These are phyloP conservation scores for Ceratocystis cacaofunesta DNA, from an alignment of 2,329 filamentous ascomycete species.

Conservation along the genomic window DNA sequence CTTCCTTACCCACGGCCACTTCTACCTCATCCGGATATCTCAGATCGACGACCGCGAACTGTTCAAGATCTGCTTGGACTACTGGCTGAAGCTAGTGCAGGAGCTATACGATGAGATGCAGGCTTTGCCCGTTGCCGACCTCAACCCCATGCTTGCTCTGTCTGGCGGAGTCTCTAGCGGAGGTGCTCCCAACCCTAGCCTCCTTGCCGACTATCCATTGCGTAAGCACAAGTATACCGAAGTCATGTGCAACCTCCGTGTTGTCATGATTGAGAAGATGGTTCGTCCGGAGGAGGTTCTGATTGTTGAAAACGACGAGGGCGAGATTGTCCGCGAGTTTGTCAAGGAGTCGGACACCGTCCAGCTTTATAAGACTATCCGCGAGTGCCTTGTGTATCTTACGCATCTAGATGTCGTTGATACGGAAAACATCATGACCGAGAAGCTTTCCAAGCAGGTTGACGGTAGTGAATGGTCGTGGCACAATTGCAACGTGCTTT, in stretches of 20 bases:
- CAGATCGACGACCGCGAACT: slow-evolving; percentile 98
- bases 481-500: slow-evolving; percentile 98
- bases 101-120: slow-evolving; percentile 99
- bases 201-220: slow-evolving; percentile 81
- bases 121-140: slow-evolving; percentile 77
- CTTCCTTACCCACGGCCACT: slow-evolving; percentile 89
- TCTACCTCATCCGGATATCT: slow-evolving; percentile 94
- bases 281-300: slow-evolving; percentile 93
- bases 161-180: slow-evolving; percentile 56
- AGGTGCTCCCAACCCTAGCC: slow-evolving; percentile 68
- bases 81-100: slow-evolving; percentile 97
- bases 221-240: slow-evolving; percentile 97
- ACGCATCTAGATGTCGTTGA: slow-evolving; percentile 96
- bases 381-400: slow-evolving; percentile 91
- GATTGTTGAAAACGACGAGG: slow-evolving; percentile 98
- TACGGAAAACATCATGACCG: slow-evolving; percentile 98
- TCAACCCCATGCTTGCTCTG: slow-evolving; percentile 75
- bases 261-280: slow-evolving; percentile 99
- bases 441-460: slow-evolving; percentile 89
- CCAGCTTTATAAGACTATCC: slow-evolving; percentile 96
- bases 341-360: slow-evolving; percentile 99
- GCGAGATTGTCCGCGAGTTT: slow-evolving; percentile 96
- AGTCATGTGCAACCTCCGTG: slow-evolving; percentile 80
- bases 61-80: slow-evolving; percentile 98
- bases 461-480: slow-evolving; percentile 96